Percentiles rank a stretch among this genome's conserved stretches.
phyloP scores from a whole-genome alignment of 139 green algal species.

The Chlorella sorokiniana region DNA sequence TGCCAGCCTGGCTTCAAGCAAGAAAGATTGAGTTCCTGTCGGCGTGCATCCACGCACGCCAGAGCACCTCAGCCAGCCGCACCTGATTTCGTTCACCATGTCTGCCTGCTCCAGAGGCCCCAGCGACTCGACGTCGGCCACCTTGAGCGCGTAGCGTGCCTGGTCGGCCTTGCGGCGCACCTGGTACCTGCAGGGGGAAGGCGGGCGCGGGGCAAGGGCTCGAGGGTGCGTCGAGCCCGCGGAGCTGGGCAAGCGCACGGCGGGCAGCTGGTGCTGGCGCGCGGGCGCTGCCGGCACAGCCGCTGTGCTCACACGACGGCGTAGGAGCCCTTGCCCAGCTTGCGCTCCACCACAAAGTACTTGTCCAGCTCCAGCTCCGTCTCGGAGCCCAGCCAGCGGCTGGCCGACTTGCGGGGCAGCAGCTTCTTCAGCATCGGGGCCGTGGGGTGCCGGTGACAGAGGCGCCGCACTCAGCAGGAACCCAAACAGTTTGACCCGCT shows the following conservation, averaged over 20 bases:
- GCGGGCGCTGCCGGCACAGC: no score
- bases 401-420: background rate
- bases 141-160: slow-evolving; percentile 15
- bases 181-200: background rate
- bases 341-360: background rate
- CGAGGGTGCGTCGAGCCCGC: background rate
- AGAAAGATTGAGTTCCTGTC: background rate
- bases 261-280: background rate
- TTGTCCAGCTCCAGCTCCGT: slow-evolving; percentile 12
- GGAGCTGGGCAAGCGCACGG: background rate
- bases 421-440: slow-evolving; percentile 10
- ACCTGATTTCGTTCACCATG: slow-evolving; percentile 14
- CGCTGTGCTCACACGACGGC: background rate
- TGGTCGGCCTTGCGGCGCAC: background rate
- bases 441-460: no score
- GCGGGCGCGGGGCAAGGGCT: background rate
- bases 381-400: slow-evolving; percentile 12
- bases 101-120: background rate
- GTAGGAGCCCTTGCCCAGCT: slow-evolving; percentile 11
- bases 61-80: background rate
- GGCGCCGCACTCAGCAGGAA: no score
- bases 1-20: background rate
- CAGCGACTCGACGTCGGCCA: background rate
- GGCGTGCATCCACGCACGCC: background rate
- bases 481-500: no score